These are phyloP conservation scores for Collybia sordida DNA, from an alignment of 768 basidiomycete species.

Conservation along the genomic window DNA sequence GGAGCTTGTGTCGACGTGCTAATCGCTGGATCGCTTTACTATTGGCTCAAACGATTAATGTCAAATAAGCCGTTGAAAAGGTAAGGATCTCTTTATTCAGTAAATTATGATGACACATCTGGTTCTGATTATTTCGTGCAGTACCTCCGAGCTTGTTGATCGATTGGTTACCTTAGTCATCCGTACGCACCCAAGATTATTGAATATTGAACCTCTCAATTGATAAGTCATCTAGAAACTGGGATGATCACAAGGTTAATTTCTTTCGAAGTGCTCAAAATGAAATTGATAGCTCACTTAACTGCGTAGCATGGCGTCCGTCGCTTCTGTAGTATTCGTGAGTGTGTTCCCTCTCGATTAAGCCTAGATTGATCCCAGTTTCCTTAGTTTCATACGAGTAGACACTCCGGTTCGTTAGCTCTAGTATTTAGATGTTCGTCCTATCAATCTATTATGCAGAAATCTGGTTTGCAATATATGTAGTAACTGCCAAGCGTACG, in stretches of 20 bases:
- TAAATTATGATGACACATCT: too few species aligned
- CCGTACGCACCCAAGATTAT: slow-evolving; percentile 11
- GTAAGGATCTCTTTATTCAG: neutral
- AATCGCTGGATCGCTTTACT: slow-evolving; percentile 20
- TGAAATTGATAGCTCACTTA: neutral
- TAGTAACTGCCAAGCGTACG: slow-evolving; percentile 22
- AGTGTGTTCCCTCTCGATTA: slow-evolving; percentile 1
- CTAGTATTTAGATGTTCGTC: neutral
- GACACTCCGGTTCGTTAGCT: slow-evolving; percentile 9
- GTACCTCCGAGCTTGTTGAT: slow-evolving; percentile 17
- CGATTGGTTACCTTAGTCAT: slow-evolving; percentile 21
- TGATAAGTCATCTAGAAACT: slow-evolving; percentile 12
- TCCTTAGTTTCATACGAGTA: slow-evolving; percentile 22
- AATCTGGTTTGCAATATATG: slow-evolving; percentile 25
- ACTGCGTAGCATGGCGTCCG: slow-evolving; percentile 17
- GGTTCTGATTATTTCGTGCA: neutral
- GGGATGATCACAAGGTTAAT: slow-evolving; percentile 23
- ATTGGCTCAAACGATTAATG: slow-evolving; percentile 10
- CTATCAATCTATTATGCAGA: slow-evolving; percentile 7
- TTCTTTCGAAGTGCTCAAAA: too few species aligned
- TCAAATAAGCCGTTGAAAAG: too few species aligned
- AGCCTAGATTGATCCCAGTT: neutral
- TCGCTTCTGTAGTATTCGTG: slow-evolving; percentile 19
- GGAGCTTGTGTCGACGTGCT: slow-evolving; percentile 22
- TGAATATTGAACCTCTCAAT: neutral